Evolutionary conservation across 2,329 filamentous ascomycete species (phyloP).

Genomic region (Aspergillus pseudonomiae): DNA sequence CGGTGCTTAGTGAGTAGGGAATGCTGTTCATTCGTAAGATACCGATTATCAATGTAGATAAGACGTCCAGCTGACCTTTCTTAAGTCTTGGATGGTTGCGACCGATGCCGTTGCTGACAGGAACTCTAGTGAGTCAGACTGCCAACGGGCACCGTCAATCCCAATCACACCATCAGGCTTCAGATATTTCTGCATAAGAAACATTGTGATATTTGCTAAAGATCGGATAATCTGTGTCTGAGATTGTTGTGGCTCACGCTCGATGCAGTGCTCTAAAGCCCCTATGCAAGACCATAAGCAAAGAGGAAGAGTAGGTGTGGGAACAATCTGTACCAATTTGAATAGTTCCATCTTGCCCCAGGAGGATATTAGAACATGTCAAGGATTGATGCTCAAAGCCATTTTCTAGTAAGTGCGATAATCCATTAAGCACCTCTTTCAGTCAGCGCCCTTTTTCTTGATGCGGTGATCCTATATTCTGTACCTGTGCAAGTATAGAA

Average conservation of each 20-base stretch:
- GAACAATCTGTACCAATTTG: not conserved
- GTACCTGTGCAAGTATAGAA: slow-evolving; percentile 1
- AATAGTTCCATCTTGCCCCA: not conserved
- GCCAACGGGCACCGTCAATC: not conserved
- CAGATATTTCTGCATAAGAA: not conserved
- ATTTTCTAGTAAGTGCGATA: not conserved
- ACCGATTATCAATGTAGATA: not conserved
- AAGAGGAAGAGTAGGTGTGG: not conserved
- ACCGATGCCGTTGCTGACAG: not conserved
- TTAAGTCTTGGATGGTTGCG: not conserved
- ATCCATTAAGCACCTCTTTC: not conserved
- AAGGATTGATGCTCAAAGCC: not conserved
- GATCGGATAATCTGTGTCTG: not conserved
- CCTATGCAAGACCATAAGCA: not conserved
- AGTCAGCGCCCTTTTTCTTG: not conserved
- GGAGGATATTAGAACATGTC: slow-evolving; percentile 14
- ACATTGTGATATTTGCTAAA: not conserved
- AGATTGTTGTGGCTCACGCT: not conserved
- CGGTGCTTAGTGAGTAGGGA: not conserved
- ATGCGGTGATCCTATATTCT: too few relatives aligned
- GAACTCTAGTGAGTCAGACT: too few relatives aligned
- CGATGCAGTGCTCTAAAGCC: not conserved
- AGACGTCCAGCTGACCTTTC: not conserved
- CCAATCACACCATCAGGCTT: not conserved
- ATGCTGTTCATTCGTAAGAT: not conserved